Conservation (phyloP, 176 grass and related monocot species). For the Phyllostachys edulis region DNA sequence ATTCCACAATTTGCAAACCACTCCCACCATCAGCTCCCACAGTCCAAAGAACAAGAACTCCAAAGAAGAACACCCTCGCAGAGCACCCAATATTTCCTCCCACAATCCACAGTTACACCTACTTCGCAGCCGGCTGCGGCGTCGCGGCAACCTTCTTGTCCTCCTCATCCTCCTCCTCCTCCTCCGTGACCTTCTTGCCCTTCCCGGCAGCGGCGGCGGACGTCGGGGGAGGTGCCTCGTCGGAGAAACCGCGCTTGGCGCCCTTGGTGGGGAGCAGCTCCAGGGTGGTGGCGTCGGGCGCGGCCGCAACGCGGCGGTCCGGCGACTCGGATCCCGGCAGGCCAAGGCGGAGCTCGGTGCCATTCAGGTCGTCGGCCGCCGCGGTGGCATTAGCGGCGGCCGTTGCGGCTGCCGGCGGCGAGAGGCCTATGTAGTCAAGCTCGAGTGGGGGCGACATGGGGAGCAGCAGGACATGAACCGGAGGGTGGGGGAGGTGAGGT, state of each 20-base stretch:
- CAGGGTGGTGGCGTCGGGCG: constrained; percentile 43
- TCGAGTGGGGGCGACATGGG: constrained; percentile 84
- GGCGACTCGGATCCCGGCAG: constrained; percentile 70
- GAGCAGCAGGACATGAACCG: constrained; percentile 65
- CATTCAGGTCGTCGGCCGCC: constrained; percentile 59
- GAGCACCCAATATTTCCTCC: constrained; percentile 14
- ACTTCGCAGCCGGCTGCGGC: constrained; percentile 64
- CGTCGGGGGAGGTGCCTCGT: constrained; percentile 40
- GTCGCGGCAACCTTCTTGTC: constrained; percentile 43
- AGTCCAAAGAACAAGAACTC: neutral
- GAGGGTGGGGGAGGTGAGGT: neutral
- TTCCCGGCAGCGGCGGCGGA: constrained; percentile 17
- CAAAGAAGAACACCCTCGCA: neutral
- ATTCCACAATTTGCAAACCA: neutral
- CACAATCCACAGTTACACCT: constrained; percentile 23
- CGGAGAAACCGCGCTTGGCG: constrained; percentile 76
- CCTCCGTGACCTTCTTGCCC: constrained; percentile 40
- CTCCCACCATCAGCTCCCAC: neutral
- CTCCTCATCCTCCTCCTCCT: constrained; percentile 27
- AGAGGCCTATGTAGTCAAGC: constrained; percentile 91
- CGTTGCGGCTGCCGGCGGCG: constrained; percentile 31
- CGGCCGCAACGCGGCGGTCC: constrained; percentile 34
- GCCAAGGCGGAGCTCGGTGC: constrained; percentile 87
- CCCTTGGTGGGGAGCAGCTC: constrained; percentile 83
- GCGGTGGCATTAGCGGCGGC: neutral